These are phyloP conservation scores for Penicillium vulpinum DNA, from an alignment of 2,329 filamentous ascomycete genomes.

Conservation along the genomic window DNA sequence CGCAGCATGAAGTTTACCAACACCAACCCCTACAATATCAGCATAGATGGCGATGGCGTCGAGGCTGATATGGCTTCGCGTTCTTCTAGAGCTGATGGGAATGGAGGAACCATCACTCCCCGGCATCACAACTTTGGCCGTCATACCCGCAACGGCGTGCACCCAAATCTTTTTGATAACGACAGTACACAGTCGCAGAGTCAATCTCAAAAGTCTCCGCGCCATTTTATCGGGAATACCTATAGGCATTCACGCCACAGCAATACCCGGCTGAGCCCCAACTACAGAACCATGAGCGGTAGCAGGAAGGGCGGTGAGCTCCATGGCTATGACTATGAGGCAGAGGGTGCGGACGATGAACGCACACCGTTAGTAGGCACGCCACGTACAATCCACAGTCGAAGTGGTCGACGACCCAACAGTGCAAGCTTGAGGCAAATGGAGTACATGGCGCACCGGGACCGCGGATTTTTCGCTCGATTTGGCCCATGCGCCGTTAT, in stretches of 20 bases:
- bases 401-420: conserved; percentile 54
- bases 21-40: conserved; percentile 59
- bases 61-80: conserved; percentile 63
- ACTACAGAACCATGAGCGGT: conserved; percentile 46
- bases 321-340: conserved; percentile 77
- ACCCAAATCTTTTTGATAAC: conserved; percentile 72
- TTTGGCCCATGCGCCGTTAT: conserved; percentile 86
- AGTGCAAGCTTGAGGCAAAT: conserved; percentile 65
- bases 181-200: conserved; percentile 65
- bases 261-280: conserved; percentile 63
- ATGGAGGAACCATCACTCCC: conserved; percentile 56
- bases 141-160: conserved; percentile 69
- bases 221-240: conserved; percentile 50
- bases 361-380: conserved; percentile 75
- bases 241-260: conserved; percentile 67
- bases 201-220: conserved; percentile 65
- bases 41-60: conserved; percentile 64
- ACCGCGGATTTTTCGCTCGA: conserved; percentile 65
- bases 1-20: conserved; percentile 97
- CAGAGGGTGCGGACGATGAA: conserved; percentile 81
- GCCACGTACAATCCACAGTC: conserved; percentile 61
- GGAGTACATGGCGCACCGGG: conserved; percentile 69
- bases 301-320: conserved; percentile 62
- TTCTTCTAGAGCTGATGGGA: conserved; percentile 61
- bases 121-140: conserved; percentile 75